Percentiles rank a stretch among this genome's conserved stretches.
Evolutionary conservation across 2,329 filamentous ascomycete species (phyloP).

Genomic region (Neurospora sp.): DNA sequence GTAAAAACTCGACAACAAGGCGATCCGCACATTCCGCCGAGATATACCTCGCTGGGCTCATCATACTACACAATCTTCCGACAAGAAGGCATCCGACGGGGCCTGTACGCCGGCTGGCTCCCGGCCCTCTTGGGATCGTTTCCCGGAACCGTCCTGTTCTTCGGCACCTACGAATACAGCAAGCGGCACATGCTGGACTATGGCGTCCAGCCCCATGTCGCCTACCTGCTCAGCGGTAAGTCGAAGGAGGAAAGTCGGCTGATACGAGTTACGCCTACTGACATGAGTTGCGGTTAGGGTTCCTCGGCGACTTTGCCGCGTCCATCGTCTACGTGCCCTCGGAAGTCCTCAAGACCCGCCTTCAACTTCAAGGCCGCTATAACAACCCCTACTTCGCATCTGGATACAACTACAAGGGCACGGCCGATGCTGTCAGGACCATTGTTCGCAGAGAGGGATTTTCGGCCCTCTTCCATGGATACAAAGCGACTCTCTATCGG

Average conservation of each 20-base stretch:
- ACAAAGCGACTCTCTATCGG: constrained; percentile 87
- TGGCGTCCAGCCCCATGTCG: constrained; percentile 70
- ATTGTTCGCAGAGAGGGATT: constrained; percentile 78
- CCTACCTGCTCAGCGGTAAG: constrained; percentile 76
- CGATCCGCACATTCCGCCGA: constrained; percentile 84
- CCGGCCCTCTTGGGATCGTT: constrained; percentile 90
- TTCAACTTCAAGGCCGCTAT: constrained; percentile 88
- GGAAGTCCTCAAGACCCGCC: constrained; percentile 92
- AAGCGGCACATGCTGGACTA: constrained; percentile 81
- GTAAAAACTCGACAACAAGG: constrained; percentile 98
- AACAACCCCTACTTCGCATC: constrained; percentile 92
- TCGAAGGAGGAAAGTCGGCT: not conserved
- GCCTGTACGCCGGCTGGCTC: constrained; percentile 86
- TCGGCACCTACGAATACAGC: constrained; percentile 91
- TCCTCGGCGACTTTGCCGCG: constrained; percentile 83
- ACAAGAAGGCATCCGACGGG: constrained; percentile 78
- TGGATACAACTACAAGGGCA: constrained; percentile 91
- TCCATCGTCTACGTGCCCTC: constrained; percentile 93
- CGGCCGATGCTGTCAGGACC: constrained; percentile 71
- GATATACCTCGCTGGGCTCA: constrained; percentile 80
- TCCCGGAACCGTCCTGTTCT: constrained; percentile 88
- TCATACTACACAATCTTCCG: constrained; percentile 90
- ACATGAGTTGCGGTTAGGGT: constrained; percentile 43
- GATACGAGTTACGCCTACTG: not conserved
- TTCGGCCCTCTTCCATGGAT: constrained; percentile 86